Conservation (phyloP, 768 basidiomycete genomes). For the Boletus barrowsii region DNA sequence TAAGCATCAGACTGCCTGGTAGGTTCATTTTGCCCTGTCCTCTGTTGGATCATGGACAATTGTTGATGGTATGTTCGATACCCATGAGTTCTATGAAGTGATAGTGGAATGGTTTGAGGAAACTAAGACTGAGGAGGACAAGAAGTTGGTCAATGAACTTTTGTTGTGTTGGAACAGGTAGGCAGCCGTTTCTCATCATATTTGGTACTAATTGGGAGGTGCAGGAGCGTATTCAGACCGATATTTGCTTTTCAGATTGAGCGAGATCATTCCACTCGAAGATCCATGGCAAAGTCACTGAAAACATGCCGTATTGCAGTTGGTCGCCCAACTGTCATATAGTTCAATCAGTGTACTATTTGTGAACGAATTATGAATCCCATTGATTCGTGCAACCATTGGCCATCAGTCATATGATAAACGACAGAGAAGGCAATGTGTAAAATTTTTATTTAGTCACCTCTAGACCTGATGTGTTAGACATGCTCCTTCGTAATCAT, state of each 20-base stretch:
- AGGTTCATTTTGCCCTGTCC: slow-evolving; percentile 4
- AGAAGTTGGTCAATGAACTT: neutral
- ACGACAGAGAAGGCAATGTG: neutral
- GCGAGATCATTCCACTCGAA: too few relatives aligned
- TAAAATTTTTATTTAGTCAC: neutral
- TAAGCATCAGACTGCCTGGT: too few relatives aligned
- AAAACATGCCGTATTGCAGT: neutral
- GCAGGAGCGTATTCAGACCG: neutral
- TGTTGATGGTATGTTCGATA: neutral
- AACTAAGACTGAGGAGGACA: neutral
- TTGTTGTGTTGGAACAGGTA: neutral
- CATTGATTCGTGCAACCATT: neutral
- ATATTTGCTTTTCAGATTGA: neutral
- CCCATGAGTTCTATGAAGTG: neutral
- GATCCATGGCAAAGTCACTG: neutral
- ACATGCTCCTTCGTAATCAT: neutral
- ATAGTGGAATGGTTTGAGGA: slow-evolving; percentile 7
- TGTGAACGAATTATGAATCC: neutral
- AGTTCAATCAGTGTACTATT: neutral
- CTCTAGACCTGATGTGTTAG: neutral
- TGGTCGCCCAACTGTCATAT: neutral
- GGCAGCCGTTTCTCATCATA: neutral
- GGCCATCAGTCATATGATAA: too few relatives aligned
- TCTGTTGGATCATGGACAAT: neutral
- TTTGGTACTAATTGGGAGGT: neutral